phyloP scores from a whole-genome alignment of 257 asterid species.

The Solanum chiquidenum region DNA sequence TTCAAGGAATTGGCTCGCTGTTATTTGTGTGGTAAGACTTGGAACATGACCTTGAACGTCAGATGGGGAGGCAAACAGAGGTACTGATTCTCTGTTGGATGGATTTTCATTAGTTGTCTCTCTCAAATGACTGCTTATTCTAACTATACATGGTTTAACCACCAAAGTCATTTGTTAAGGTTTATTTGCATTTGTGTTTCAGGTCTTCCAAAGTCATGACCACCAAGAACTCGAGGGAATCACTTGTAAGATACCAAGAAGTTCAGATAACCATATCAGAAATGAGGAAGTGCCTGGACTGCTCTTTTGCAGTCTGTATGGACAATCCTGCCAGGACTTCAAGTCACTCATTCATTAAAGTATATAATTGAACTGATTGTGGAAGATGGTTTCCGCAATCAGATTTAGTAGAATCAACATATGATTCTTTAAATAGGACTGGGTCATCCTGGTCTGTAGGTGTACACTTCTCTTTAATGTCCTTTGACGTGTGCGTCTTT shows the following conservation, averaged over 20 bases:
- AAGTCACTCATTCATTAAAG: background rate
- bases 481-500: background rate
- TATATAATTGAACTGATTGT: slow-evolving; percentile 4
- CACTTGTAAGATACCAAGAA: slow-evolving; percentile 2
- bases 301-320: slow-evolving; percentile 4
- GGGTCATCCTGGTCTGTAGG: background rate
- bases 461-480: background rate
- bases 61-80: background rate
- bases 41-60: slow-evolving; percentile 15
- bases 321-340: background rate
- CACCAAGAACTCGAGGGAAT: slow-evolving; percentile 1
- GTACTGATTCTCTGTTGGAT: background rate
- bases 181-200: background rate
- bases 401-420: slow-evolving; percentile 2
- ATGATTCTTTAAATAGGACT: slow-evolving; percentile 1
- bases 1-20: slow-evolving; percentile 6
- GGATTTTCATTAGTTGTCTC: background rate
- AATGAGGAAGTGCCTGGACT: slow-evolving; percentile 2
- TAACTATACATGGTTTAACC: background rate
- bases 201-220: slow-evolving; percentile 16
- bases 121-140: background rate
- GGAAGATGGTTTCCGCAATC: slow-evolving; percentile 13
- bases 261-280: background rate
- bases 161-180: background rate
- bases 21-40: slow-evolving; percentile 10